Conservation (phyloP, 192 early-diverging fungal genomes). For the Pilobolus umbonatus region DNA sequence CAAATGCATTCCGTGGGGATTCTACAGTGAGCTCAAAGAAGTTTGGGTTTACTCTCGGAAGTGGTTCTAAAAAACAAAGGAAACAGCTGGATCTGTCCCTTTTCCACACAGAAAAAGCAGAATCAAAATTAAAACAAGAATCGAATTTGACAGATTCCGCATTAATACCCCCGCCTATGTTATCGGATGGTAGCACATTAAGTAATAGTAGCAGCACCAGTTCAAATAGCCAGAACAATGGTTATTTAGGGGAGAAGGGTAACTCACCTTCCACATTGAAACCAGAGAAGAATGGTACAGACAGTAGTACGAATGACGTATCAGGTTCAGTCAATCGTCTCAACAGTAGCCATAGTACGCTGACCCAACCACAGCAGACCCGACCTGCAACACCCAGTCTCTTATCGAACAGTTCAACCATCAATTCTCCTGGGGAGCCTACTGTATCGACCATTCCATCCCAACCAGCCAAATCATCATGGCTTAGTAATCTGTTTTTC, state of each 20-base stretch:
- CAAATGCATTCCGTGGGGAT: conserved; percentile 16
- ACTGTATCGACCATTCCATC: not conserved
- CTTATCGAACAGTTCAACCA: conserved; percentile 22
- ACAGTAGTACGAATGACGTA: conserved; percentile 15
- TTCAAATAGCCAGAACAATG: conserved; percentile 3
- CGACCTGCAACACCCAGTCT: conserved; percentile 26
- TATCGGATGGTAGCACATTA: conserved; percentile 25
- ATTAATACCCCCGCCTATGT: not conserved
- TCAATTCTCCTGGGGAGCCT: conserved; percentile 7
- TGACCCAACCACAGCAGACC: conserved; percentile 1
- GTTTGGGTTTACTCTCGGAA: conserved; percentile 19
- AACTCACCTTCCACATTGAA: conserved; percentile 7
- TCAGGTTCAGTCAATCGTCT: conserved; percentile 21
- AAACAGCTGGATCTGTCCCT: conserved; percentile 26
- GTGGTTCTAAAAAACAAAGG: conserved; percentile 10
- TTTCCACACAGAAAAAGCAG: conserved; percentile 5
- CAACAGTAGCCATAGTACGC: conserved; percentile 10
- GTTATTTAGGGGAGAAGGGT: not conserved
- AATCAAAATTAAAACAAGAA: not conserved
- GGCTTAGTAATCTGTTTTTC: conserved; percentile 26
- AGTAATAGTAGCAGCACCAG: conserved; percentile 18
- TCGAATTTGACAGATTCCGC: not conserved
- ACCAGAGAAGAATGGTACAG: not conserved
- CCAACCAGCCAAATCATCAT: conserved; percentile 12
- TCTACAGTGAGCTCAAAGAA: conserved; percentile 9